Evolutionary conservation across 2,329 filamentous ascomycete species (phyloP).

Genomic region (Cladophialophora immunda): DNA sequence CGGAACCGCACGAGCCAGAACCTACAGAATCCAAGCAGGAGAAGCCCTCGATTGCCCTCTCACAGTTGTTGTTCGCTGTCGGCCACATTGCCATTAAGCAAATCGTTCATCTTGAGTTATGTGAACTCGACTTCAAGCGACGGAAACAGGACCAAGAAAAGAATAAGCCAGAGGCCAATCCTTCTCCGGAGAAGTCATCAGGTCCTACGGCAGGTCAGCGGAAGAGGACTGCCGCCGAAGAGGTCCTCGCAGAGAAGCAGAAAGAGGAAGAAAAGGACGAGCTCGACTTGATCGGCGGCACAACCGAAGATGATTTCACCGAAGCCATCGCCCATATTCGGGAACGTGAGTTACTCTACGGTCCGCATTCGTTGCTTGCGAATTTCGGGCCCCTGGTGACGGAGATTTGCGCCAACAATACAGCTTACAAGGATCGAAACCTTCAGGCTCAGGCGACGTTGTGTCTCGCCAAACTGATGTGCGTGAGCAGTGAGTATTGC

Average conservation of each 20-base stretch:
- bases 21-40: slow-evolving; percentile 56
- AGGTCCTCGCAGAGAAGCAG: slow-evolving; percentile 51
- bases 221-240: slow-evolving; percentile 57
- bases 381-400: slow-evolving; percentile 90
- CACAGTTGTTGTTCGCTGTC: slow-evolving; percentile 92
- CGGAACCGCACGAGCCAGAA: slow-evolving; percentile 42
- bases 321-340: slow-evolving; percentile 86
- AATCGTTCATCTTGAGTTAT: slow-evolving; percentile 97
- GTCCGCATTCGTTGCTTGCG: slow-evolving; percentile 81
- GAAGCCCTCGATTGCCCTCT: slow-evolving; percentile 78
- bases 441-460: slow-evolving; percentile 93
- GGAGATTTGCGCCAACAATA: slow-evolving; percentile 95
- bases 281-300: slow-evolving; percentile 94
- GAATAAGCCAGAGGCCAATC: slow-evolving; percentile 51
- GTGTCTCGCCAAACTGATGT: slow-evolving; percentile 98
- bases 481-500: slow-evolving; percentile 95
- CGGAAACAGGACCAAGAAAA: slow-evolving; percentile 91
- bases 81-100: slow-evolving; percentile 98
- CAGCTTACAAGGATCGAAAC: slow-evolving; percentile 85
- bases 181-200: slow-evolving; percentile 46
- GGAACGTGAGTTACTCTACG: slow-evolving; percentile 84
- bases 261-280: slow-evolving; percentile 79
- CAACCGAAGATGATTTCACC: slow-evolving; percentile 91
- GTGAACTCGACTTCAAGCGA: slow-evolving; percentile 96
- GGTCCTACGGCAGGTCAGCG: slow-evolving; percentile 53